These are phyloP conservation scores for Penicillium roqueforti DNA, from an alignment of 495 filamentous ascomycete species.

Conservation along the genomic window DNA sequence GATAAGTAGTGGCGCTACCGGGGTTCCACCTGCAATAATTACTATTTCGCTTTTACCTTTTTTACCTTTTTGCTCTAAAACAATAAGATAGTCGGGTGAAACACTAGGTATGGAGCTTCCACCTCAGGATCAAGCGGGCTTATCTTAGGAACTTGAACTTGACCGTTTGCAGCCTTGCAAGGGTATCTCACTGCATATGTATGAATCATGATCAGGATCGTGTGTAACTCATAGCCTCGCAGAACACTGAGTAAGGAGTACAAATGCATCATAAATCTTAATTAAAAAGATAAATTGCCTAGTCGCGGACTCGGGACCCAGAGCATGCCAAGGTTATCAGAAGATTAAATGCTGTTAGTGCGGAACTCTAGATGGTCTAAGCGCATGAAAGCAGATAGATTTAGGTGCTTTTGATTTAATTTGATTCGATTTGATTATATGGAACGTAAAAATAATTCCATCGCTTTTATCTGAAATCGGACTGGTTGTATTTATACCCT, in stretches of 20 bases:
- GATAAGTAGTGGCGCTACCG: constrained; percentile 7
- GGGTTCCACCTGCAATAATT: not conserved
- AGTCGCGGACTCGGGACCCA: not conserved
- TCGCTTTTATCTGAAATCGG: not conserved
- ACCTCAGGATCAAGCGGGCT: not conserved
- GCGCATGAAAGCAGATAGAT: constrained; percentile 2
- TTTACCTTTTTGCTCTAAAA: not conserved
- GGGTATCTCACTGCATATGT: not conserved
- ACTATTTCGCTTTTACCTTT: not conserved
- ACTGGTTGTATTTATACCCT: constrained; percentile 1
- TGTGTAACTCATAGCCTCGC: not conserved
- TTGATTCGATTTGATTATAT: not conserved
- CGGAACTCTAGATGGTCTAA: not conserved
- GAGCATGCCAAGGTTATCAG: constrained; percentile 5
- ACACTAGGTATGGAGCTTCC: not conserved
- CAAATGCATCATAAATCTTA: too few species aligned
- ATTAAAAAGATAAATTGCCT: not conserved
- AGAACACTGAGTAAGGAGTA: not conserved
- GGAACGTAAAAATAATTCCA: not conserved
- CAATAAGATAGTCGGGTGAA: not conserved
- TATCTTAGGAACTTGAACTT: not conserved
- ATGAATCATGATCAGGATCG: not conserved
- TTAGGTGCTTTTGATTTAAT: not conserved
- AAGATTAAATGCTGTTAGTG: constrained; percentile 3
- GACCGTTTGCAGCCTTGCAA: not conserved